phyloP scores from a whole-genome alignment of 2,329 filamentous ascomycete species.

The Albifimbria verrucaria region DNA sequence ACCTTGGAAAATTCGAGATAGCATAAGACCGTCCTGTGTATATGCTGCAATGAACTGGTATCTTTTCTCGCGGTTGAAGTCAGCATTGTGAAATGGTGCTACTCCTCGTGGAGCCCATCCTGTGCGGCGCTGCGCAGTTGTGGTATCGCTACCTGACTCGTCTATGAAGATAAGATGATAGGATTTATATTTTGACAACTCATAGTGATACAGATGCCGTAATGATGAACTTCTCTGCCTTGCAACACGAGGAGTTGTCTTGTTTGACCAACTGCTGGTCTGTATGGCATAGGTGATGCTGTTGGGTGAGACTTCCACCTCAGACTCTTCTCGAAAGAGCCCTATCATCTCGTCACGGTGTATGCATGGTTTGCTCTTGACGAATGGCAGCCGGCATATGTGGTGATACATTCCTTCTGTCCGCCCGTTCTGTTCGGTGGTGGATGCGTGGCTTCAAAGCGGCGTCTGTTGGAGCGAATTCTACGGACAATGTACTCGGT shows the following conservation, averaged over 20 bases:
- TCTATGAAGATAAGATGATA: not conserved
- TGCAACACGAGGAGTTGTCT: conserved; percentile 1
- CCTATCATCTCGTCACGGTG: not conserved
- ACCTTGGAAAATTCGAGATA: conserved; percentile 1
- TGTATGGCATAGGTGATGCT: not conserved
- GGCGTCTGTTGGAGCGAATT: not conserved
- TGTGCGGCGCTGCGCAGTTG: not conserved
- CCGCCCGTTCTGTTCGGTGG: not conserved
- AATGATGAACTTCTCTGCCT: conserved; percentile 1
- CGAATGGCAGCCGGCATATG: conserved; percentile 1
- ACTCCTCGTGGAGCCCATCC: not conserved
- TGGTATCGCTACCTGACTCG: not conserved
- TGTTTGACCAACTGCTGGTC: conserved; percentile 1
- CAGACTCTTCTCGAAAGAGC: conserved; percentile 1
- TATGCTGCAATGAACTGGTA: conserved; percentile 3
- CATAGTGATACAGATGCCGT: conserved; percentile 1
- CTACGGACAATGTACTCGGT: not conserved
- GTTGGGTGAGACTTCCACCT: not conserved
- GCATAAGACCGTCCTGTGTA: not conserved
- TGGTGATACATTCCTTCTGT: not conserved
- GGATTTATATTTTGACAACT: not conserved
- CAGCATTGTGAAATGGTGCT: not conserved
- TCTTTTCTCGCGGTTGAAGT: not conserved
- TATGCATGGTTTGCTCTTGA: not conserved
- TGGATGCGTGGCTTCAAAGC: not conserved